Evolutionary conservation across 1,139 yeast species (phyloP).

Genomic region (Saccharomyces hybrid): DNA sequence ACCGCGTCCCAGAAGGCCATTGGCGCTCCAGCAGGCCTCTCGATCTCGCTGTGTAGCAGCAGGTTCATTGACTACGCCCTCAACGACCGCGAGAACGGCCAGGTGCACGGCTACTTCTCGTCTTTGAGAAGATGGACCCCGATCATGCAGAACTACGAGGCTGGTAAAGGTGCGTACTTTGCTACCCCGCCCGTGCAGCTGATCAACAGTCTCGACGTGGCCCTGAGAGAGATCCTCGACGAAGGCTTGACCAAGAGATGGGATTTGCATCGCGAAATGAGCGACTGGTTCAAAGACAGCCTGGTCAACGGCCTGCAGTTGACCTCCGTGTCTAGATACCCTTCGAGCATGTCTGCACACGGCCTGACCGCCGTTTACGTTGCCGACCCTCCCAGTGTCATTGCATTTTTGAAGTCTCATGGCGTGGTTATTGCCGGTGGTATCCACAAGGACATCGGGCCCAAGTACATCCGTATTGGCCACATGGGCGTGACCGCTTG

Average conservation of each 20-base stretch:
- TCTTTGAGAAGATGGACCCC: constrained; percentile 84
- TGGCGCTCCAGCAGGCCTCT: constrained; percentile 90
- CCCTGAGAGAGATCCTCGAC: constrained; percentile 57
- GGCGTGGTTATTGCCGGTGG: constrained; percentile 87
- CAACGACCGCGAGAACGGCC: constrained; percentile 12
- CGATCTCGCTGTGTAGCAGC: constrained; percentile 65
- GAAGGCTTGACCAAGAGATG: constrained; percentile 55
- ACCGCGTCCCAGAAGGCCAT: constrained; percentile 95
- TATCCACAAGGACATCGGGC: constrained; percentile 70
- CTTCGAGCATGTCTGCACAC: constrained; percentile 59
- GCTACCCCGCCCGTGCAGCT: constrained; percentile 93
- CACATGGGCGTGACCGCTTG: constrained; percentile 80
- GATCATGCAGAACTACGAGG: constrained; percentile 78
- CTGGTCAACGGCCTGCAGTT: constrained; percentile 50
- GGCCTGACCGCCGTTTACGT: constrained; percentile 84
- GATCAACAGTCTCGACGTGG: constrained; percentile 36
- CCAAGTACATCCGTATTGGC: constrained; percentile 86
- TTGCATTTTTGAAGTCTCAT: constrained; percentile 48
- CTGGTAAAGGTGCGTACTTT: constrained; percentile 75
- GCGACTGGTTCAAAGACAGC: constrained; percentile 57
- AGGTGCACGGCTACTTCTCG: constrained; percentile 55
- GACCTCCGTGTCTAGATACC: constrained; percentile 53
- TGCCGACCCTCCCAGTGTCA: constrained; percentile 65
- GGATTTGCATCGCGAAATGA: constrained; percentile 52
- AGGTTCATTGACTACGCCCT: constrained; percentile 64